Evolutionary conservation across 2,329 filamentous ascomycete genomes (phyloP).

Genomic region (Cladophialophora psammophila): DNA sequence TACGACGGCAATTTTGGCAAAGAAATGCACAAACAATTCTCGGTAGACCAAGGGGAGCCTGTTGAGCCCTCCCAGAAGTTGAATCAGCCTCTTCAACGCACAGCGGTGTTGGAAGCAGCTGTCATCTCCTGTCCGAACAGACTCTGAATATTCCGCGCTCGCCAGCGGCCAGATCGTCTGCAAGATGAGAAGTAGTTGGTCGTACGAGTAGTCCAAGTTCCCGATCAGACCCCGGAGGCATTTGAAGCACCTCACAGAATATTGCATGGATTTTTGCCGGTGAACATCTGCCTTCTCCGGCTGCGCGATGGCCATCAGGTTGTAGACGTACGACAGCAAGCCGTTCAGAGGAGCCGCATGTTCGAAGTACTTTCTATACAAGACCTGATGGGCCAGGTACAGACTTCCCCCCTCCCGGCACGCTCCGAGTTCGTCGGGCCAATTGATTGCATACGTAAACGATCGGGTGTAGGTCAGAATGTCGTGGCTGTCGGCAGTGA

Average conservation of each 20-base stretch:
- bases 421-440: constrained; percentile 16
- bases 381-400: background rate
- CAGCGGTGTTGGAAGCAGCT: constrained; percentile 5
- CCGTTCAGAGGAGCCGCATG: constrained; percentile 12
- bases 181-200: constrained; percentile 12
- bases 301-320: constrained; percentile 18
- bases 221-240: constrained; percentile 7
- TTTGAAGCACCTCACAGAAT: constrained; percentile 16
- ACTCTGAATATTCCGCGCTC: constrained; percentile 18
- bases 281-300: constrained; percentile 5
- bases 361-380: constrained; percentile 16
- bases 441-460: constrained; percentile 15
- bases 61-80: background rate
- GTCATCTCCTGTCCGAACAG: constrained; percentile 10
- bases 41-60: constrained; percentile 11
- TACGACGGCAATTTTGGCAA: constrained; percentile 16
- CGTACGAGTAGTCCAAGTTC: constrained; percentile 11
- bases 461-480: constrained; percentile 11
- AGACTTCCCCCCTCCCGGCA: constrained; percentile 12
- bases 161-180: constrained; percentile 20
- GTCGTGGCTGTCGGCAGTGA: constrained; percentile 12
- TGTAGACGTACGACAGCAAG: constrained; percentile 17
- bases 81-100: constrained; percentile 1
- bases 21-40: constrained; percentile 19
- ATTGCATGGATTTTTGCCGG: constrained; percentile 14